Evolutionary conservation across 345 rosid species (phyloP).

Genomic region (Crucihimalaya himalaica): DNA sequence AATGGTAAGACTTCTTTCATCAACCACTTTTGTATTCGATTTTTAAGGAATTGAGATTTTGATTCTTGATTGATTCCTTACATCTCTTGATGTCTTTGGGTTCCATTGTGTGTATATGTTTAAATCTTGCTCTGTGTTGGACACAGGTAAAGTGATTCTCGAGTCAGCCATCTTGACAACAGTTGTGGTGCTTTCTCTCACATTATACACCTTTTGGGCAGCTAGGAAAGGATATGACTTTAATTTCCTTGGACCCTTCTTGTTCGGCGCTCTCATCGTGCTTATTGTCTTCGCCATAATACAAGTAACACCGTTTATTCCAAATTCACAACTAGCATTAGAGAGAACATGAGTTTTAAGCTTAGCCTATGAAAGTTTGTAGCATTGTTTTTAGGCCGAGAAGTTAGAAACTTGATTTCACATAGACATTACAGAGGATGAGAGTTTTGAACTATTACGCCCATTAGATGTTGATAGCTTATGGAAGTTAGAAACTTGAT

Average conservation of each 20-base stretch:
- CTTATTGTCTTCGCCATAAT: conserved; percentile 27
- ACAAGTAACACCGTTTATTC: conserved; percentile 13
- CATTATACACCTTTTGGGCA: conserved; percentile 87
- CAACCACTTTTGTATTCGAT: neutral
- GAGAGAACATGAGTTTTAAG: neutral
- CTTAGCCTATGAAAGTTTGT: neutral
- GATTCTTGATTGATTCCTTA: no score
- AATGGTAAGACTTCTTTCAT: conserved; percentile 42
- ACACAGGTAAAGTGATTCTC: conserved; percentile 76
- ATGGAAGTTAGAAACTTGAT: neutral
- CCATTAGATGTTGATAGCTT: neutral
- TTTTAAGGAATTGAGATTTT: neutral
- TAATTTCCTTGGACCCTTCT: conserved; percentile 77
- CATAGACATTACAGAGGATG: neutral
- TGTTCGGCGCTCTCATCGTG: conserved; percentile 55
- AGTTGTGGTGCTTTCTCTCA: conserved; percentile 64
- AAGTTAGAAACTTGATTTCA: neutral
- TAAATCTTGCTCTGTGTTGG: neutral
- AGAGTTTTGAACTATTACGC: neutral
- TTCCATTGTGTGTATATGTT: neutral
- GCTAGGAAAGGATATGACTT: conserved; percentile 77
- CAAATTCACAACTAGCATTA: neutral
- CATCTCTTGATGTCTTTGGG: no score
- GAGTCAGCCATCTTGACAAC: conserved; percentile 75
- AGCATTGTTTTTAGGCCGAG: neutral